phyloP scores from a whole-genome alignment of 768 basidiomycete genomes.

The Hericium rajendrae region DNA sequence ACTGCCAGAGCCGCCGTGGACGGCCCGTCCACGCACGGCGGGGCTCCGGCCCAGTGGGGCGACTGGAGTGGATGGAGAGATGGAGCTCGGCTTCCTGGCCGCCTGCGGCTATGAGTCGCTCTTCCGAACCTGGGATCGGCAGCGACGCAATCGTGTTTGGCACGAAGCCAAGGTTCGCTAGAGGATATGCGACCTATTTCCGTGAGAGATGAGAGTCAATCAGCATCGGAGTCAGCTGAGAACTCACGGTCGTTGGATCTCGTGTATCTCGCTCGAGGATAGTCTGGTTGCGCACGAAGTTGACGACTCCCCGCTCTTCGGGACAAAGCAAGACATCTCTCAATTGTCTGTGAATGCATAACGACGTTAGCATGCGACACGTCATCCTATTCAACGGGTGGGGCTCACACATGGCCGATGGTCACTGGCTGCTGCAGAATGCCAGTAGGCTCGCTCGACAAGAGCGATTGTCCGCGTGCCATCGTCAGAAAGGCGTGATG shows the following conservation, averaged over 20 bases:
- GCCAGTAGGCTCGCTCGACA: conserved; percentile 35
- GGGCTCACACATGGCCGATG: conserved; percentile 52
- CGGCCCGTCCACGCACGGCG: conserved; percentile 9
- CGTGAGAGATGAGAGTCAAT: conserved; percentile 1
- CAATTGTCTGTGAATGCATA: conserved; percentile 43
- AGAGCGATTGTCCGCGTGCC: conserved; percentile 36
- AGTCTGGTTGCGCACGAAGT: conserved; percentile 43
- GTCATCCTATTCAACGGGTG: background rate
- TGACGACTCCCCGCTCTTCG: conserved; percentile 50
- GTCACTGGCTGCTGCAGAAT: conserved; percentile 34
- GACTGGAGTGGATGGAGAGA: conserved; percentile 38
- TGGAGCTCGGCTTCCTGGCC: conserved; percentile 68
- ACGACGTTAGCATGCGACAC: conserved; percentile 6
- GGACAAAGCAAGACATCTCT: conserved; percentile 75
- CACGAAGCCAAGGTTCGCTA: conserved; percentile 46
- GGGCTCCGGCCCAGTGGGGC: conserved; percentile 5
- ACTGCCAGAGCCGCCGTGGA: conserved; percentile 37
- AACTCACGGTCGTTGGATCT: conserved; percentile 36
- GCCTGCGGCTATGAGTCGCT: conserved; percentile 64
- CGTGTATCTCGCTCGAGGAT: conserved; percentile 57
- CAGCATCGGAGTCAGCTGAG: background rate
- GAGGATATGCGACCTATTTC: conserved; percentile 25
- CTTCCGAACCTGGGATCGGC: conserved; percentile 37
- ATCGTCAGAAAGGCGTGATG: conserved; percentile 20
- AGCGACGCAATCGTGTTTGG: conserved; percentile 60